Evolutionary conservation across 2,329 filamentous ascomycete species (phyloP), one percentile per base, ranked within the genome.

Genomic region (Colletotrichum zoysiae): DNA sequence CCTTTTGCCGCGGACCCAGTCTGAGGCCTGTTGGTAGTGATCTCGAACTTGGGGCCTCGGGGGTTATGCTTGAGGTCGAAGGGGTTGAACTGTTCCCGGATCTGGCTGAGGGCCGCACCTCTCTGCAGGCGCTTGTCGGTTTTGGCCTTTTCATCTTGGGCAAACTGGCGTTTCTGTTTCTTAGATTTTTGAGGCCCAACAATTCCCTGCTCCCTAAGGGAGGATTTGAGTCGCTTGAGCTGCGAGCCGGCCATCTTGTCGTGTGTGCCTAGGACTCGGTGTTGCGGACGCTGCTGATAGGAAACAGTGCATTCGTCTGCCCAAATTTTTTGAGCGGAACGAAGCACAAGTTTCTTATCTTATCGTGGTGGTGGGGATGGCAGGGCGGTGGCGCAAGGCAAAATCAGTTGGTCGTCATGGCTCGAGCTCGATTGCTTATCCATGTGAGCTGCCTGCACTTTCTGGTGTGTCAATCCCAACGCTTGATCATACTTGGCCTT

Each of bases 21-120:
- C 16, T 84, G 82, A 7, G 88, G 86, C 70, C 89, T 88, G 74
- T 89, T 89, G 65, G 88, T 95, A 0, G 93, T 95, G 56, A 95
- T 92, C 55, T 95, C 91, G 75, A 97, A 97, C 78, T 98, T 98
- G 68, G 91, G 91, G 0, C 91, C 93, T 71, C 92, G 88, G 1
- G 91, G 87, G 51, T 92, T 90, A 70, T 93, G 90, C 82, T 97
- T 97, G 80, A 97, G 89, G 79, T 99, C 96, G 82, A 99, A 99
- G 0, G 96, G 96, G 81, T 99, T 99, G 88, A 98, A 98, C 76
- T 95, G 92, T 78, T 98, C 95, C 79, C 96, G 92, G 80, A 99
- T 98, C 69, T 89, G 90, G 76, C 93, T 91, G 74, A 99, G 87
- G 20, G 95, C 93, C 67, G 90, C 91, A 78, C 92, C 89, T 78